phyloP scores from a whole-genome alignment of 73 alveolate genomes.

The Effrenium voratum region DNA sequence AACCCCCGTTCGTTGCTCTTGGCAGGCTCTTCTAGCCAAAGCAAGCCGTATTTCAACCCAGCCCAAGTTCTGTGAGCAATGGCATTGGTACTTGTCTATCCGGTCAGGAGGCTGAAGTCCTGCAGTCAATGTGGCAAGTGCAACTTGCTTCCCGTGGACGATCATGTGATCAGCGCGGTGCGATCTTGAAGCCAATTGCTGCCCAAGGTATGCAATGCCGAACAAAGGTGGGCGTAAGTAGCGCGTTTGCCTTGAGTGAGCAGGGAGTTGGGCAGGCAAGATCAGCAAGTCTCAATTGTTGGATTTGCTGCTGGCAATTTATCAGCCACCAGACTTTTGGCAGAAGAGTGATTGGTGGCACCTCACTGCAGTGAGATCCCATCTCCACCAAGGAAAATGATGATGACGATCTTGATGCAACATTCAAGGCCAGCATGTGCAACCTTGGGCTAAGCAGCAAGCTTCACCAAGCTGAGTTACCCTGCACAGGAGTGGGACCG shows the following conservation, averaged over 20 bases:
- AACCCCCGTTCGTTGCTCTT: too few species aligned
- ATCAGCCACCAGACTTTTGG: conserved; percentile 67
- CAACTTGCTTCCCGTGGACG: background rate
- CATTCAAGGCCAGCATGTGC: conserved; percentile 20
- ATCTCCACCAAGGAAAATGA: conserved; percentile 27
- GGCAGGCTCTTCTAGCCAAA: too few species aligned
- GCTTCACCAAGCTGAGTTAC: too few species aligned
- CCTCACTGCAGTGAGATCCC: background rate
- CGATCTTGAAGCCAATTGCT: background rate
- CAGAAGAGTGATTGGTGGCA: too few species aligned
- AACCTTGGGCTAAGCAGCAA: background rate
- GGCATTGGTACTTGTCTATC: too few species aligned
- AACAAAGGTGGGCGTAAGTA: conserved; percentile 37
- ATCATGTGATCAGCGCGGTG: background rate
- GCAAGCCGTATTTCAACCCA: too few species aligned
- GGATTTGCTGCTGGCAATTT: conserved; percentile 70
- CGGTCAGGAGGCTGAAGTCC: conserved; percentile 61
- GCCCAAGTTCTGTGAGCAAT: too few species aligned
- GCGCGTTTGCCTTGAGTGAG: background rate
- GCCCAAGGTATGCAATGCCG: conserved; percentile 80
- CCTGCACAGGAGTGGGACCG: conserved; percentile 58
- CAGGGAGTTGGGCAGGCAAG: background rate
- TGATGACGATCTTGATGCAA: conserved; percentile 43
- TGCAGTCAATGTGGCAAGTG: conserved; percentile 94
- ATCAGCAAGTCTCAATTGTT: conserved; percentile 65